Evolutionary conservation across 495 filamentous ascomycete species (phyloP), one percentile per base, ranked within the genome.

Genomic region (Penicillium steckii): DNA sequence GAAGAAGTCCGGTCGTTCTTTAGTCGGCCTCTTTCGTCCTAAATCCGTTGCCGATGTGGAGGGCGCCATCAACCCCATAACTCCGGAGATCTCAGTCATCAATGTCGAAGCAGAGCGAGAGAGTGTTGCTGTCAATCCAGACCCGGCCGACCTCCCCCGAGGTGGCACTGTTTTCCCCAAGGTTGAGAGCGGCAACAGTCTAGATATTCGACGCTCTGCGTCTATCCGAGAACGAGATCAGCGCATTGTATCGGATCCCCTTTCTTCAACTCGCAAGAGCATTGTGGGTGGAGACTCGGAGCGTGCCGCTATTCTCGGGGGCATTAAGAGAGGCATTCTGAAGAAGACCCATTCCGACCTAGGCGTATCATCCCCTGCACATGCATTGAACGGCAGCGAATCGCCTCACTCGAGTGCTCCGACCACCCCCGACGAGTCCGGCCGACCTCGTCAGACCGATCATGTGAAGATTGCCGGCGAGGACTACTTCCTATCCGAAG

Each of bases 91-190:
- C 44, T 94, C 94, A 1, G 93, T 97, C 82, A 85, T 99, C 41
- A 99, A 89, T 19, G 90, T 92, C 23, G 94, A 99, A 72, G 94
- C 92, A 5, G 94, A 97, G 67, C 80, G 88, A 18, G 88, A 94
- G 51, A 87, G 81, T 54, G 87, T 91, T 38, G 88, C 93, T 52
- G 87, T 90, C 26, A 95, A 88, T 49, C 73, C 80, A 2, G 82
- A 94, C 54, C 78, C 83, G 15, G 80, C 80, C 56, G 85, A 88
- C 15, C 81, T 90, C 50, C 69, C 70, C 46, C 85, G 84, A 37
- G 87, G 89, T 23, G 88, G 84, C 18, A 92, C 89, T n/a, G 87
- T 88, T 1, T 94, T 91, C 59, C 91, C 94, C 17, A 91, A 86
- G 64, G 70, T 95, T n/a, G 91, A 96, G 68, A 66, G 65, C 67